phyloP scores from a whole-genome alignment of 495 filamentous ascomycete species.

The Daldinia loculata region DNA sequence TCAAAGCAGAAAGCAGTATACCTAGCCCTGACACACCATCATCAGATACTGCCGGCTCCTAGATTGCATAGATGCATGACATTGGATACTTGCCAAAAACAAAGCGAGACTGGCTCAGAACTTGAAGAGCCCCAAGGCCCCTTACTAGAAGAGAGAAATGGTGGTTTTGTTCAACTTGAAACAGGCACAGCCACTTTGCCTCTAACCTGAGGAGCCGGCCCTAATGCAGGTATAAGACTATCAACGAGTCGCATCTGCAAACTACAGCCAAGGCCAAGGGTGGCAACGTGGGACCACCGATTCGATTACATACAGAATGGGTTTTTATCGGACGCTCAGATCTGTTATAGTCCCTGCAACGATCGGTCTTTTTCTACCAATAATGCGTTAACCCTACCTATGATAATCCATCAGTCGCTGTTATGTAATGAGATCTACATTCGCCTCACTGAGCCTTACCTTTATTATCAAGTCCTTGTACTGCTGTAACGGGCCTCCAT shows the following conservation, averaged over 20 bases:
- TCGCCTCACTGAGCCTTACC: slow-evolving; percentile 9
- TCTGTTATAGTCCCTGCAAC: slow-evolving; percentile 29
- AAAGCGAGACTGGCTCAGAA: slow-evolving; percentile 30
- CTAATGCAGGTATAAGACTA: slow-evolving; percentile 45
- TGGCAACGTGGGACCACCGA: slow-evolving; percentile 31
- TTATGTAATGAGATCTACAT: slow-evolving; percentile 17
- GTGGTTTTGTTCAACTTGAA: slow-evolving; percentile 41
- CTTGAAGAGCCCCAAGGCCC: background rate
- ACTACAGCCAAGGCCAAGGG: slow-evolving; percentile 17
- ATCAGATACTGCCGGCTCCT: slow-evolving; percentile 18
- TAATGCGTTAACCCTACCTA: slow-evolving; percentile 6
- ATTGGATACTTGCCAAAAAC: slow-evolving; percentile 21
- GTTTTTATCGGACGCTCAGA: slow-evolving; percentile 14
- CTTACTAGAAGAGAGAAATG: slow-evolving; percentile 13
- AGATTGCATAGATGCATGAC: slow-evolving; percentile 14
- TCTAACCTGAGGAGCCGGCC: slow-evolving; percentile 21
- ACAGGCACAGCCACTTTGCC: slow-evolving; percentile 43
- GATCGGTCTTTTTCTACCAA: slow-evolving; percentile 29
- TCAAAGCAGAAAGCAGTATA: slow-evolving; percentile 5
- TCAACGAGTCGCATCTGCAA: slow-evolving; percentile 30
- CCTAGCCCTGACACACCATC: slow-evolving; percentile 1
- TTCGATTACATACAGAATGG: slow-evolving; percentile 14
- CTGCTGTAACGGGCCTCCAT: slow-evolving; percentile 6
- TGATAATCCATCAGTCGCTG: slow-evolving; percentile 4
- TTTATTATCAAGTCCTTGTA: background rate